Conservation (phyloP, 495 filamentous ascomycete genomes). For the Xylaria scruposa region DNA sequence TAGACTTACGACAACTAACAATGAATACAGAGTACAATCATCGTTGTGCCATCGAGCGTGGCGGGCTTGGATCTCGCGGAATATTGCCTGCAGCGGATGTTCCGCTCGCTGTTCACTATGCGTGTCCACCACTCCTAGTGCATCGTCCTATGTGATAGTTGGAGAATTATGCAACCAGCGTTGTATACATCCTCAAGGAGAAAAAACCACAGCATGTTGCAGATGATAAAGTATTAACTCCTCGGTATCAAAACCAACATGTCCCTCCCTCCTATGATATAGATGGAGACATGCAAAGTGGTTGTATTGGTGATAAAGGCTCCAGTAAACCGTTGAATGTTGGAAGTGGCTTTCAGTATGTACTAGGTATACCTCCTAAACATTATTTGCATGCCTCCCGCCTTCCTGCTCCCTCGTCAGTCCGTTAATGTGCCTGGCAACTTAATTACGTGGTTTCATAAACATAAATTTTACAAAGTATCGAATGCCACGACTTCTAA, state of each 20-base stretch:
- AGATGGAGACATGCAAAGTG: background rate
- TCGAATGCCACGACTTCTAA: background rate
- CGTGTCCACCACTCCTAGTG: background rate
- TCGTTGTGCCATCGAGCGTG: background rate
- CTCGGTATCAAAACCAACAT: background rate
- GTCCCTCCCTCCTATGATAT: background rate
- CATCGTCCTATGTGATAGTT: background rate
- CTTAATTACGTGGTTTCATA: background rate
- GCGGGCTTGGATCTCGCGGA: conserved; percentile 10
- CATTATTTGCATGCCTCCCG: background rate
- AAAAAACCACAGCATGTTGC: background rate
- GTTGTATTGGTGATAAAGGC: background rate
- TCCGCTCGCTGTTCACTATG: conserved; percentile 1
- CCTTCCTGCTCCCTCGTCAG: background rate
- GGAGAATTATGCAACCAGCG: conserved; percentile 6
- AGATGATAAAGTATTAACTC: background rate
- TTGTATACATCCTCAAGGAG: background rate
- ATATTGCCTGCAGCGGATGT: conserved; percentile 10
- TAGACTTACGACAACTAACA: background rate
- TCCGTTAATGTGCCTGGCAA: background rate
- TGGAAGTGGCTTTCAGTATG: background rate
- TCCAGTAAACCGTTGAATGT: background rate
- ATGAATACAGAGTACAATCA: background rate
- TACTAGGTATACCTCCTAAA: background rate
- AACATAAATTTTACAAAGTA: background rate